Evolutionary conservation across 257 asterid genomes (phyloP).

Genomic region (Nemophila menziesii): DNA sequence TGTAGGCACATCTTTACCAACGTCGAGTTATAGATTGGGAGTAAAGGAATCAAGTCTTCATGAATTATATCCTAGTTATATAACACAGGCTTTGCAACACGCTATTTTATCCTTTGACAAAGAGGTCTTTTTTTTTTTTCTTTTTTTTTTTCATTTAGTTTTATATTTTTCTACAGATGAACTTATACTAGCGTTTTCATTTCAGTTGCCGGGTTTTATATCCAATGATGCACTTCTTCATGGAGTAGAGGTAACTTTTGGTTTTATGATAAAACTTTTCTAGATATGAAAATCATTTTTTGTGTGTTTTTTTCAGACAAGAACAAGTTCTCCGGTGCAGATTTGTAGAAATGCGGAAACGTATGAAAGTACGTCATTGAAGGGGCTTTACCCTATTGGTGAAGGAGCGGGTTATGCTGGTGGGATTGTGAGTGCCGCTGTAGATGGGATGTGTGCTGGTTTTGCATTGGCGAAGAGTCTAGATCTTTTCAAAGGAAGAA

Average conservation of each 20-base stretch:
- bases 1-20: slow-evolving; percentile 54
- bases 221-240: slow-evolving; percentile 71
- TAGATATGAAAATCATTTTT: slow-evolving; percentile 1
- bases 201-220: slow-evolving; percentile 81
- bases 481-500: slow-evolving; percentile 43
- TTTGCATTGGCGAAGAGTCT: slow-evolving; percentile 61
- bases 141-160: no score
- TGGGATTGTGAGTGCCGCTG: slow-evolving; percentile 92
- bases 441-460: slow-evolving; percentile 86
- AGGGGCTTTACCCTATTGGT: slow-evolving; percentile 86
- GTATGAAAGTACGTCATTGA: slow-evolving; percentile 63
- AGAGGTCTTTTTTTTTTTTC: no score
- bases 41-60: slow-evolving; percentile 78
- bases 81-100: slow-evolving; percentile 63
- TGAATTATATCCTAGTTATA: slow-evolving; percentile 52
- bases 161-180: no score
- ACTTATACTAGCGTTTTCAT: no score
- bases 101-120: slow-evolving; percentile 59
- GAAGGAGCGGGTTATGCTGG: slow-evolving; percentile 98
- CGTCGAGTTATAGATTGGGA: slow-evolving; percentile 90
- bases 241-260: slow-evolving; percentile 69
- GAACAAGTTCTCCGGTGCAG: slow-evolving; percentile 91
- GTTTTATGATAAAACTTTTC: not conserved
- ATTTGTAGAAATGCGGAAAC: slow-evolving; percentile 52
- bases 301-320: slow-evolving; percentile 33